Percentiles rank a stretch among this genome's conserved stretches.
Evolutionary conservation across 257 asterid genomes (phyloP).

Genomic region (Linderniella brevidens): DNA sequence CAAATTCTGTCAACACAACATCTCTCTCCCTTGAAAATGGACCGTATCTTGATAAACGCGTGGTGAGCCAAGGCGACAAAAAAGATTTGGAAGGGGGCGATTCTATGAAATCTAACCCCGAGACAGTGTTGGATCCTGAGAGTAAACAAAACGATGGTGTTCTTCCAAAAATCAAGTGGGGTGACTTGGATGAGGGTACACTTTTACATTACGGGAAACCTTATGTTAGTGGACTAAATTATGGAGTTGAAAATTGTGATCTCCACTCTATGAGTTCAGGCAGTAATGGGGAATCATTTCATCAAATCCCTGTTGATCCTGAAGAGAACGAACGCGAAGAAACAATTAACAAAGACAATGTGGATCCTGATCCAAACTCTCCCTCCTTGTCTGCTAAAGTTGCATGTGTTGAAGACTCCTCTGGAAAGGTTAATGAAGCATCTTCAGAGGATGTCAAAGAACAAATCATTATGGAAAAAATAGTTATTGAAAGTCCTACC

Average conservation of each 20-base stretch:
- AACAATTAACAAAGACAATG: constrained; percentile 15
- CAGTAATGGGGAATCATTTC: constrained; percentile 15
- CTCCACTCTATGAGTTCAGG: constrained; percentile 16
- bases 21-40: constrained; percentile 23
- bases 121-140: constrained; percentile 22
- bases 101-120: constrained; percentile 12
- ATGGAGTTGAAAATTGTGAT: constrained; percentile 20
- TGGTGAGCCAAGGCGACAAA: constrained; percentile 24
- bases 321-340: constrained; percentile 12
- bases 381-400: constrained; percentile 13
- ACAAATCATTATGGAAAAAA: constrained; percentile 24
- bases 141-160: constrained; percentile 17
- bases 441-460: constrained; percentile 43
- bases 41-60: constrained; percentile 30
- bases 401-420: constrained; percentile 14
- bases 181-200: constrained; percentile 79
- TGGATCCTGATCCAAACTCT: constrained; percentile 11
- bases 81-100: constrained; percentile 17
- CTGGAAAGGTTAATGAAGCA: constrained; percentile 26
- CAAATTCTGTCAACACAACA: constrained; percentile 14
- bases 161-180: constrained; percentile 78
- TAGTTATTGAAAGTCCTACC: constrained; percentile 17
- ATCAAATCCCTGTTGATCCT: constrained; percentile 12
- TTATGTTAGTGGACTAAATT: constrained; percentile 26
- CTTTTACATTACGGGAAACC: constrained; percentile 39